phyloP scores from a whole-genome alignment of 2,329 filamentous ascomycete genomes.

The Rhinocladiella mackenziei region DNA sequence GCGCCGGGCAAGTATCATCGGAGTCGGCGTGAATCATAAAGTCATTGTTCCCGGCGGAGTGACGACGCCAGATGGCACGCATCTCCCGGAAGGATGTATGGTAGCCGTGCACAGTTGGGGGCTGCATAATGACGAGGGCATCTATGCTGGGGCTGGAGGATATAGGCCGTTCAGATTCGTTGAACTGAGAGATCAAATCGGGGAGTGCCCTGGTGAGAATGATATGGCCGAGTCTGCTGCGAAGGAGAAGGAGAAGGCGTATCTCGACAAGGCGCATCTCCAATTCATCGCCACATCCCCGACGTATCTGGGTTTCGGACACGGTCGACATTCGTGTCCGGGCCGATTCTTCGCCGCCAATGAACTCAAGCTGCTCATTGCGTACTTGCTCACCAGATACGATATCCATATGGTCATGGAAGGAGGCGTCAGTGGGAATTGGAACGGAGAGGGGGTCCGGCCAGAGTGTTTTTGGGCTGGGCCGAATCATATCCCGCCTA shows the following conservation, averaged over 20 bases:
- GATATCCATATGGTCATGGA: constrained; percentile 27
- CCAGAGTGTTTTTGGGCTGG: constrained; percentile 17
- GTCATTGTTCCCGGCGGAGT: constrained; percentile 31
- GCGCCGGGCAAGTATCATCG: constrained; percentile 40
- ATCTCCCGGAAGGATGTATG: constrained; percentile 45
- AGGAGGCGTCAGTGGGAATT: not conserved
- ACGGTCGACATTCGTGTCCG: constrained; percentile 49
- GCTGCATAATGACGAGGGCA: constrained; percentile 46
- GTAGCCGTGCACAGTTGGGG: constrained; percentile 45
- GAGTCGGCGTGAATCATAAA: constrained; percentile 31
- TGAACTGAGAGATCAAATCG: constrained; percentile 36
- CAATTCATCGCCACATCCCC: constrained; percentile 52
- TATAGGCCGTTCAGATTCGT: constrained; percentile 53
- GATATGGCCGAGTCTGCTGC: not conserved
- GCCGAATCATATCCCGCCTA: constrained; percentile 15
- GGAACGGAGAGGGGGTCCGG: constrained; percentile 9
- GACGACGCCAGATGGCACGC: constrained; percentile 40
- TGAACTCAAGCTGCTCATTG: constrained; percentile 31
- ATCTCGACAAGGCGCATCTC: constrained; percentile 7
- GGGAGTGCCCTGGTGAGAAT: not conserved
- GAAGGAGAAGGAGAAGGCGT: constrained; percentile 26
- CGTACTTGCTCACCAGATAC: constrained; percentile 33
- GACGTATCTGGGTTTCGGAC: constrained; percentile 53
- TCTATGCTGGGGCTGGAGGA: constrained; percentile 41
- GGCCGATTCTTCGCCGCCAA: constrained; percentile 32